Base-by-base conservation (phyloP, 2,329 filamentous ascomycete species). In the Xylaria sp. region DNA sequence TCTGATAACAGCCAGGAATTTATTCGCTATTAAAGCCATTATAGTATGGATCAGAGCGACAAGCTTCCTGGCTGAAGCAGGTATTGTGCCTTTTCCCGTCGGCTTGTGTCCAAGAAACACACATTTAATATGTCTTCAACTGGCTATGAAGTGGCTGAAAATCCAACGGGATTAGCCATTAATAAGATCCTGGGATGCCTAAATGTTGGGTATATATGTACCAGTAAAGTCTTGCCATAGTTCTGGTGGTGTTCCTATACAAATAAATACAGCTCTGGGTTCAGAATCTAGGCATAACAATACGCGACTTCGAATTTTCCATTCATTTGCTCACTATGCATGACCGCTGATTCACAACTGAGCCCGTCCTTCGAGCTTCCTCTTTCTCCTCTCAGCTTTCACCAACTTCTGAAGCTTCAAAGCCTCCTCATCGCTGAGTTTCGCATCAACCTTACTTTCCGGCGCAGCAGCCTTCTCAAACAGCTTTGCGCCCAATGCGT, bases 401-500 rank as follows among this genome's bases (percentile, higher is more conserved):
- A 86, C 77, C 20, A 73, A 81, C 75, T 77, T 82, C 71, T 81
- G 80, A 60, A 86, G 74, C 49, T 79, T 80, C 68, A 79, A 80
- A 66, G 81, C 81, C 67, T 89, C 88, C 74, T 89, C 86, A 7
- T 79, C 77, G 67, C 81, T 88, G 65, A 89, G 71, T 60, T 79
- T 80, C n/a, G 80, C 81, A 7, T 82, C 82, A 77, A 79, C 62
- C 55, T 76, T 76, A 9, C 73, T 76, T 20, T 75, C 75, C 2
- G 82, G 82, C 6, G 77, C 81, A 52, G 79, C 80, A 20, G 84
- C 85, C 64, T 87, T 86, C 48, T 86, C 86, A 80, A 93, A 98
- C 23, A 98, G 79, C 68, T 86, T 85, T 62, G 83, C 80, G 0
- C 94, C 94, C 10, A 97, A 85, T 56, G 86, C 80, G 76, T 97